phyloP scores from a whole-genome alignment of 495 filamentous ascomycete genomes.

The Tuber indicum region DNA sequence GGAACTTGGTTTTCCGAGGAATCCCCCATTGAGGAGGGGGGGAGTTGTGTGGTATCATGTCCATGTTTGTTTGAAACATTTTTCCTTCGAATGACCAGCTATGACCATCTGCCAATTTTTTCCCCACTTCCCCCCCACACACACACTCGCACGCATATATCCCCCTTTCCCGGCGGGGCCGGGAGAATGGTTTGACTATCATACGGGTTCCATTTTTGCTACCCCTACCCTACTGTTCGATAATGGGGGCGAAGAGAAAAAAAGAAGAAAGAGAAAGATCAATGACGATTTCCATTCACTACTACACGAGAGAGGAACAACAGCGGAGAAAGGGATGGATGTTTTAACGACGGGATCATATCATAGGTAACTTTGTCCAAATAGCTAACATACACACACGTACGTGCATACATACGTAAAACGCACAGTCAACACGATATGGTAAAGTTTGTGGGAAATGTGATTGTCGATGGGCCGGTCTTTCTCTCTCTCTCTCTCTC shows the following conservation, averaged over 20 bases:
- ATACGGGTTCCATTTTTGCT: too few species aligned
- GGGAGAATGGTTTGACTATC: too few species aligned
- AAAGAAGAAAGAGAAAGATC: constrained; percentile 2
- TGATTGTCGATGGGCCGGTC: not conserved
- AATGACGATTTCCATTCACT: constrained; percentile 3
- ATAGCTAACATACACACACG: too few species aligned
- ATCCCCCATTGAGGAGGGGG: not conserved
- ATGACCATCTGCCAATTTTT: not conserved
- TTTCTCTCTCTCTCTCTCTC: not conserved
- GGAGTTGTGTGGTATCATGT: not conserved
- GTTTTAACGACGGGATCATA: not conserved
- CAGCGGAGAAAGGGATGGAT: not conserved
- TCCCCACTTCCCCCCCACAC: too few species aligned
- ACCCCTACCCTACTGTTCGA: too few species aligned
- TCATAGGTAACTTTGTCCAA: not conserved
- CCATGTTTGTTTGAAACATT: not conserved
- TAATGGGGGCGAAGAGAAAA: not conserved
- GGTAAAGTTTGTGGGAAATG: not conserved
- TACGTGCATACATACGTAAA: too few species aligned
- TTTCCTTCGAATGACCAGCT: not conserved
- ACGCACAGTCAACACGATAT: not conserved
- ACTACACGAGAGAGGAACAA: not conserved
- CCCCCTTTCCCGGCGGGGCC: too few species aligned
- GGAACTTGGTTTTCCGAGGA: not conserved
- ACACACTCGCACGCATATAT: too few species aligned